Evolutionary conservation across 495 filamentous ascomycete genomes (phyloP).

Genomic region (Saxophila tyrrhenica): DNA sequence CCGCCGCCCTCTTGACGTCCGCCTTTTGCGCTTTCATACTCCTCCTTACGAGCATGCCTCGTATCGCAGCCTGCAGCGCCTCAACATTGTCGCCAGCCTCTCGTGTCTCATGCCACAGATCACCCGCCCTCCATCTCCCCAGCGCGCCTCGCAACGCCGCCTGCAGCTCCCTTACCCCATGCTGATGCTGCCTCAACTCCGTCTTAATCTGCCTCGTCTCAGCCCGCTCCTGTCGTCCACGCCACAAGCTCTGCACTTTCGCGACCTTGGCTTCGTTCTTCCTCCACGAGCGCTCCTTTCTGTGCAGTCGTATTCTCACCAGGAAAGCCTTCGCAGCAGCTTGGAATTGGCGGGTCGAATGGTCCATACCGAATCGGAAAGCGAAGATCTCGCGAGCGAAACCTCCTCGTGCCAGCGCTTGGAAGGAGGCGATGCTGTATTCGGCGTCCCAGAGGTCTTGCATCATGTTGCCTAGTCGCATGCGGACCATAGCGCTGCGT

Average conservation of each 20-base stretch:
- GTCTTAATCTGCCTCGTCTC: conserved; percentile 53
- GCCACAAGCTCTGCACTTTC: conserved; percentile 70
- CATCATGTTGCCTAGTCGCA: conserved; percentile 74
- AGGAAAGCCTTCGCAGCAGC: conserved; percentile 71
- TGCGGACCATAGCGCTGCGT: conserved; percentile 65
- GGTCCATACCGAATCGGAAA: conserved; percentile 57
- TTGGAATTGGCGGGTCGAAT: conserved; percentile 65
- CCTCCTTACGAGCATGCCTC: conserved; percentile 9
- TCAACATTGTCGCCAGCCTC: conserved; percentile 29
- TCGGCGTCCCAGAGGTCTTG: conserved; percentile 85
- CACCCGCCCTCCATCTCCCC: conserved; percentile 25
- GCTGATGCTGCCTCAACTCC: conserved; percentile 45
- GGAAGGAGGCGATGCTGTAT: conserved; percentile 62
- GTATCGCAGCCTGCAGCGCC: conserved; percentile 13
- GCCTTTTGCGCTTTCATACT: background rate
- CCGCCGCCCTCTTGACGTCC: conserved; percentile 1
- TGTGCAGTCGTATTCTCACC: conserved; percentile 49
- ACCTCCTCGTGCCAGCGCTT: conserved; percentile 70
- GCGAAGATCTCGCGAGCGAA: conserved; percentile 65
- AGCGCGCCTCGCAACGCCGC: conserved; percentile 32
- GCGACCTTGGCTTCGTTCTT: conserved; percentile 61
- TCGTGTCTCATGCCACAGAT: conserved; percentile 26
- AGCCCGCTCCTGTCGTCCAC: conserved; percentile 63
- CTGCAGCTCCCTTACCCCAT: conserved; percentile 48
- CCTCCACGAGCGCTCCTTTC: conserved; percentile 55